Evolutionary conservation across 2,329 filamentous ascomycete genomes (phyloP), one percentile per base, ranked within the genome.

Genomic region (Sarocladium strictum): DNA sequence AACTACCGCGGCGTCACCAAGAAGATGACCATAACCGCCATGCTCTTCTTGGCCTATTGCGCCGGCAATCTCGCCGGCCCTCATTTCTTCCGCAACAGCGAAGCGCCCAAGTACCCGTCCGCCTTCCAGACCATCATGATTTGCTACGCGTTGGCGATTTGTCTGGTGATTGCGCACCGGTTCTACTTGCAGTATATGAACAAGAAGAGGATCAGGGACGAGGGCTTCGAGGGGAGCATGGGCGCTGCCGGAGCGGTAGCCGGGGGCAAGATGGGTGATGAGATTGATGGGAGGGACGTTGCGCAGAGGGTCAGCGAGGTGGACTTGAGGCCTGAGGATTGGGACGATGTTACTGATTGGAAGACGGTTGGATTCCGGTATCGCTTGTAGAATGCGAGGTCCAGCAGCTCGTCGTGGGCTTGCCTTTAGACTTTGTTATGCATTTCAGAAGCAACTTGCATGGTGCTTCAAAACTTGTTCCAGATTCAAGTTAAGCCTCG

Each of bases 271-370:
- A 61, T 72, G 17, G 61, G 69, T 12, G 47, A 51, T 35, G 64
- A 64, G 24, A 58, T 62, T 3, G 59, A 58, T 14, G 55, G 57
- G 0, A 60, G 60, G 1, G 58, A 66, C 32, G 61, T 67, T 4
- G 62, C 62, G 2, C 65, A 66, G 37, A 65, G 62, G n/a, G 65
- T 69, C n/a, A 61, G 62, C 11, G 66, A 66, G 27, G 63, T 73
- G 26, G 68, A 71, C 50, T 61, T 78, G 21, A 64, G 68, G 17
- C 67, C 72, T 0, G 71, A 74, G 53, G 76, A 78, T 56, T 78
- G 80, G 55, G 78, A 82, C 19, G 80, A 85, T 63, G 65, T 78
- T 2, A 84, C 82, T 2, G 82, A 85, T 60, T 83, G 79, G 76
- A 74, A 82, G 35, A 81, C 74, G 1, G 63, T 74, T 17, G 82